Conservation (phyloP, 23 red algal genomes). For the Rhodosorus marinus region DNA sequence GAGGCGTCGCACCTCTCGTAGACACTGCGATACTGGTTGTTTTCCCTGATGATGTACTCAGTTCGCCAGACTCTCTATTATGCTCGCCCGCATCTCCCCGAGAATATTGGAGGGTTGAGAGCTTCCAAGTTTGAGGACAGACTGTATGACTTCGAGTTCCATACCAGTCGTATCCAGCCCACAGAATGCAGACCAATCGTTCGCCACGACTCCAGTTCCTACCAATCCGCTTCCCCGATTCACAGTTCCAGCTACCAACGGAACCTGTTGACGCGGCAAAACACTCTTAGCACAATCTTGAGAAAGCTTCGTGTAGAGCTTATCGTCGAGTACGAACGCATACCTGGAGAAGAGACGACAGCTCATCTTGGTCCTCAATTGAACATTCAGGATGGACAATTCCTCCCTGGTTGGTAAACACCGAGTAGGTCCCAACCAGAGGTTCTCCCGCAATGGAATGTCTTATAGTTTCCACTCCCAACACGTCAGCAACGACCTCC, state of each 20-base stretch:
- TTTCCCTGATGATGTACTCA: too few relatives aligned
- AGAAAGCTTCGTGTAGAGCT: too few relatives aligned
- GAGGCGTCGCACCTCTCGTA: too few relatives aligned
- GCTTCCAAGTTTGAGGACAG: constrained; percentile 60
- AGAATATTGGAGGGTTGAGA: constrained; percentile 14
- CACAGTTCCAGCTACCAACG: constrained; percentile 79
- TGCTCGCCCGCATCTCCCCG: constrained; percentile 16
- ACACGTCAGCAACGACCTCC: constrained; percentile 66
- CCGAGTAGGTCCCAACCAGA: constrained; percentile 70
- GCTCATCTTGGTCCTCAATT: constrained; percentile 88
- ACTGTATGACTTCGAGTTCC: constrained; percentile 75
- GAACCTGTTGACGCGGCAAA: too few relatives aligned
- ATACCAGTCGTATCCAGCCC: constrained; percentile 64
- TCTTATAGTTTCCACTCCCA: constrained; percentile 70
- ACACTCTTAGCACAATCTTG: too few relatives aligned
- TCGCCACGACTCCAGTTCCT: constrained; percentile 73
- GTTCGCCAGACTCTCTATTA: constrained; percentile 64
- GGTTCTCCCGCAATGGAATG: constrained; percentile 86
- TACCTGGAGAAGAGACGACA: constrained; percentile 63
- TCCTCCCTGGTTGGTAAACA: constrained; percentile 95
- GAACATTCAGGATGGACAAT: constrained; percentile 66
- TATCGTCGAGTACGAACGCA: too few relatives aligned
- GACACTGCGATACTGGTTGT: too few relatives aligned
- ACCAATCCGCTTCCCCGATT: constrained; percentile 81
- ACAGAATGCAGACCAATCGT: constrained; percentile 87